Percentiles rank a stretch among this genome's conserved stretches.
Conservation (phyloP, 164 flowering plant genomes). For the Protea cynaroides region DNA sequence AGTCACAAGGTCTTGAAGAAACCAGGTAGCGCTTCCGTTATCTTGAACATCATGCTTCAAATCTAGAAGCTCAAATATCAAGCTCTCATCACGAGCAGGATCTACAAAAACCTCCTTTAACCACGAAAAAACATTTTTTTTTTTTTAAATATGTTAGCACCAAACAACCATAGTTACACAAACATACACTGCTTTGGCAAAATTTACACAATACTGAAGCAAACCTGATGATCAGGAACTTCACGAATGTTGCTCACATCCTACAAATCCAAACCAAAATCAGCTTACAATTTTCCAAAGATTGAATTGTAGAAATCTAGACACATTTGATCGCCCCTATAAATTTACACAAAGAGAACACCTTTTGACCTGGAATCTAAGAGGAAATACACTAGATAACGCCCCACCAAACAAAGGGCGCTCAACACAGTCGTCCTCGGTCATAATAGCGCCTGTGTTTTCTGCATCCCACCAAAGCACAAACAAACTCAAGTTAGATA, state of each 20-base stretch:
- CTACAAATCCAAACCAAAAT: background rate
- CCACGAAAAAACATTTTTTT: background rate
- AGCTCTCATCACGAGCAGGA: constrained; percentile 74
- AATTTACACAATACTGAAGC: background rate
- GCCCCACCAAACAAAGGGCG: background rate
- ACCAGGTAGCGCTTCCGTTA: constrained; percentile 68
- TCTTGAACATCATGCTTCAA: constrained; percentile 70
- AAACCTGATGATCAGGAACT: background rate
- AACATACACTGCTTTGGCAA: background rate
- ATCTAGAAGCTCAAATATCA: constrained; percentile 74
- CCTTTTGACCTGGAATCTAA: background rate
- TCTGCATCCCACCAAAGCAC: background rate
- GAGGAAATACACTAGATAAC: background rate
- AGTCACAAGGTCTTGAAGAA: constrained; percentile 75
- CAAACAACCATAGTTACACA: background rate
- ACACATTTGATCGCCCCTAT: too few species aligned
- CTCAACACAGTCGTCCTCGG: background rate
- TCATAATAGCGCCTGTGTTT: background rate
- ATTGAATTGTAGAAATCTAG: too few species aligned
- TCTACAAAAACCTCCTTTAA: constrained; percentile 77
- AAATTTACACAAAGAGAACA: background rate
- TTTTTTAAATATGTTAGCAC: background rate
- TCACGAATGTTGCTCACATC: background rate
- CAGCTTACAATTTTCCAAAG: background rate
- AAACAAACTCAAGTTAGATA: too few species aligned